phyloP scores from a whole-genome alignment of 2,329 filamentous ascomycete species.

The Scytalidium sp. region DNA sequence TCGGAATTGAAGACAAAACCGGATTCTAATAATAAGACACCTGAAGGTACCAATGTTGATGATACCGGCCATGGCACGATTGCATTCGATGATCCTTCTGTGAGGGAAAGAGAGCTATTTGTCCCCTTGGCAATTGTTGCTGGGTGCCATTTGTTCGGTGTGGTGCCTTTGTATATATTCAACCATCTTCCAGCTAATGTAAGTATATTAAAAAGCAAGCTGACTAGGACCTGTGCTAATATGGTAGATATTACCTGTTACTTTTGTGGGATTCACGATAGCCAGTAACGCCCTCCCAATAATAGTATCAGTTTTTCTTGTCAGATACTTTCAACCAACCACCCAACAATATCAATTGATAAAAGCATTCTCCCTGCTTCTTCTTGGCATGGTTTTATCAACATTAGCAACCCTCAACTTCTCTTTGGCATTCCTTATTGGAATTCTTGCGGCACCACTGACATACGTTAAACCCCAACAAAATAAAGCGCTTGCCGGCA shows the following conservation, averaged over 20 bases:
- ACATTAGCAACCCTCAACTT: conserved; percentile 96
- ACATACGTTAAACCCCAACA: conserved; percentile 64
- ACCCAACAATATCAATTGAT: conserved; percentile 72
- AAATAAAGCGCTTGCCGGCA: conserved; percentile 34
- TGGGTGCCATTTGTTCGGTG: conserved; percentile 70
- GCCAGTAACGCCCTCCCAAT: conserved; percentile 56
- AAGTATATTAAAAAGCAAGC: conserved; percentile 15
- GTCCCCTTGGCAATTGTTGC: conserved; percentile 72
- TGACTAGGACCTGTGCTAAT: not conserved
- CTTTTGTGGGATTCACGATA: conserved; percentile 56
- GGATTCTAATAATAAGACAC: conserved; percentile 30
- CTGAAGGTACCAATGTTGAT: conserved; percentile 18
- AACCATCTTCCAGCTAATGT: conserved; percentile 69
- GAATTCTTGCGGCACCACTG: conserved; percentile 73
- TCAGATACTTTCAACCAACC: conserved; percentile 49
- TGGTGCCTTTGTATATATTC: conserved; percentile 82
- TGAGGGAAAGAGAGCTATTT: conserved; percentile 55
- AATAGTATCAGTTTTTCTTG: conserved; percentile 53
- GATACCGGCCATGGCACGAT: conserved; percentile 18
- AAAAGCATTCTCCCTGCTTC: conserved; percentile 88
- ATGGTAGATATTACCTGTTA: conserved; percentile 52
- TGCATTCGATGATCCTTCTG: conserved; percentile 17
- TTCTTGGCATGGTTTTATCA: conserved; percentile 88
- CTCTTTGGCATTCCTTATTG: conserved; percentile 81
- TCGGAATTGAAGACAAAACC: conserved; percentile 12